Evolutionary conservation across 352 stramenopile species (phyloP).

Genomic region (Phytophthora cactorum): DNA sequence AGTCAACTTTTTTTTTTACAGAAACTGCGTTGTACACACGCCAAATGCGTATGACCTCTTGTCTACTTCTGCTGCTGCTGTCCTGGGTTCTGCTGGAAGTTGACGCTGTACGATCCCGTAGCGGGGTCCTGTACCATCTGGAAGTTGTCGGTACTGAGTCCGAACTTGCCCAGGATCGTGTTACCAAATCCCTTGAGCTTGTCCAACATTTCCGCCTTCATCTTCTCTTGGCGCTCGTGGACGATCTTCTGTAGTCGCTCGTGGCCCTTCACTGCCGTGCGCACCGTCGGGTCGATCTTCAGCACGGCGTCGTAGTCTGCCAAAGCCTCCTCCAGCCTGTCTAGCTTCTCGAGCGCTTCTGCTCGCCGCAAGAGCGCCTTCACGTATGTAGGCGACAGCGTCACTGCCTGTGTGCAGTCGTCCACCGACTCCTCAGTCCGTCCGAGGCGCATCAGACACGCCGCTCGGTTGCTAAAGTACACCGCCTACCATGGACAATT

Average conservation of each 20-base stretch:
- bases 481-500: constrained; percentile 55
- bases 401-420: constrained; percentile 94
- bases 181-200: constrained; percentile 99
- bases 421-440: constrained; percentile 91
- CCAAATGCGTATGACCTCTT: constrained; percentile 4
- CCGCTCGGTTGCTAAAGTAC: constrained; percentile 88
- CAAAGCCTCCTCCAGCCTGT: constrained; percentile 95
- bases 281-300: constrained; percentile 91
- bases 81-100: constrained; percentile 83
- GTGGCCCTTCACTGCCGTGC: constrained; percentile 58
- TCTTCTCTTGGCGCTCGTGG: constrained; percentile 96
- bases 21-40: constrained; percentile 6
- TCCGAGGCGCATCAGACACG: constrained; percentile 73
- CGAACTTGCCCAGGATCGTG: constrained; percentile 98
- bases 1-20: constrained; percentile 17
- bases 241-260: constrained; percentile 89
- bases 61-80: constrained; percentile 27
- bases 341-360: constrained; percentile 91
- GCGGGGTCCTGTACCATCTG: constrained; percentile 97
- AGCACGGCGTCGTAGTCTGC: constrained; percentile 90
- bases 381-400: constrained; percentile 96
- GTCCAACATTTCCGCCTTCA: constrained; percentile 98
- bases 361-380: constrained; percentile 95
- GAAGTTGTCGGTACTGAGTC: constrained; percentile 99
- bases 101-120: constrained; percentile 98